Conservation (phyloP, 1,284 basidiomycete genomes). For the Boletellus deceptivus region DNA sequence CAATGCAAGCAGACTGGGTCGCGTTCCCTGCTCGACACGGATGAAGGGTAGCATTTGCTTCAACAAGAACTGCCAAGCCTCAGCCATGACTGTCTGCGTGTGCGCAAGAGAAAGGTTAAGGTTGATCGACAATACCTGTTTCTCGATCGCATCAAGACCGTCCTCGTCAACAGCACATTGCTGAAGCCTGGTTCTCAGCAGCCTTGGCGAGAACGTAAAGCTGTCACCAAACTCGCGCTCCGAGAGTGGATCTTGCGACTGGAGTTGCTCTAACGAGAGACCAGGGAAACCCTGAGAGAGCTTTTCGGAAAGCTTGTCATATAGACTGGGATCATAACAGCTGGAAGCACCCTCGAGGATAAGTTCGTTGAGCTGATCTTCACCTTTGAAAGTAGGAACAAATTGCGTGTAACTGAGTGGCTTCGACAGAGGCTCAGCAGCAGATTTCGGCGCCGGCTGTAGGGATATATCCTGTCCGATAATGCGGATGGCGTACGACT, state of each 20-base stretch:
- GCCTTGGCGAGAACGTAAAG: conserved; percentile 65
- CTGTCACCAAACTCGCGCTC: conserved; percentile 80
- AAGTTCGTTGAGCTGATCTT: conserved; percentile 61
- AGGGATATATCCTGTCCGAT: conserved; percentile 68
- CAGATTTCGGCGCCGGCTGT: conserved; percentile 42
- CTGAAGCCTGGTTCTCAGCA: conserved; percentile 54
- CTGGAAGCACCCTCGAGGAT: conserved; percentile 65
- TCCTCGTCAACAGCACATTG: conserved; percentile 45
- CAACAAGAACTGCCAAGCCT: conserved; percentile 78
- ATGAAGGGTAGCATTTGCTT: conserved; percentile 65
- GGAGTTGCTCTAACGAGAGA: conserved; percentile 62
- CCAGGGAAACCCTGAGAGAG: conserved; percentile 51
- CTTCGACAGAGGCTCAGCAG: conserved; percentile 38
- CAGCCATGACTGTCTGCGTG: conserved; percentile 69
- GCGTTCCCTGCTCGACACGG: conserved; percentile 52
- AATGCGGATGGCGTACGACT: conserved; percentile 74
- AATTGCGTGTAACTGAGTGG: conserved; percentile 60
- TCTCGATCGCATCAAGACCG: conserved; percentile 46
- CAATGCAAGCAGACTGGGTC: conserved; percentile 57
- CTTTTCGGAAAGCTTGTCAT: conserved; percentile 52
- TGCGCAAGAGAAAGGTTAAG: conserved; percentile 84
- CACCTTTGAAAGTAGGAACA: conserved; percentile 52
- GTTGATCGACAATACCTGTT: conserved; percentile 65
- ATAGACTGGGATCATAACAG: conserved; percentile 68
- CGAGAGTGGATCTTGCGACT: conserved; percentile 56